These are phyloP conservation scores for Huntiella moniliformis DNA, from an alignment of 2,329 filamentous ascomycete genomes.

Conservation along the genomic window DNA sequence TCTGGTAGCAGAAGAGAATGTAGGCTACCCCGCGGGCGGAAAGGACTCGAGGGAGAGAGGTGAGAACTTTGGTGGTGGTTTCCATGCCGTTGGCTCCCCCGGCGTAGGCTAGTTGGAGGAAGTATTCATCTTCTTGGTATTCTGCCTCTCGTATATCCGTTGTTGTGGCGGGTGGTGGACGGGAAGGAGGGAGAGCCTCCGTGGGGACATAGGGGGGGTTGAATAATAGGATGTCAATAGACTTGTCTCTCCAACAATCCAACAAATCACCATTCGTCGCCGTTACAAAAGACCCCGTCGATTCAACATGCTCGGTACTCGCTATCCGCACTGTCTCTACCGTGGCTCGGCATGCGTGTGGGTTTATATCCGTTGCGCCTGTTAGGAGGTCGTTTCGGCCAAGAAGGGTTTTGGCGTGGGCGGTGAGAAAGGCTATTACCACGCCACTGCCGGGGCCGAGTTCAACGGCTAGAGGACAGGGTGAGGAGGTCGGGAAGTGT, in stretches of 20 bases:
- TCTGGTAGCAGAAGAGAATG: conserved; percentile 75
- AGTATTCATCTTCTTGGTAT: conserved; percentile 66
- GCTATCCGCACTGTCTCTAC: conserved; percentile 39
- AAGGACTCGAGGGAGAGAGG: conserved; percentile 46
- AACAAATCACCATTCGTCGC: conserved; percentile 54
- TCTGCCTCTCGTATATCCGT: conserved; percentile 16
- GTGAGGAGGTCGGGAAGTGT: conserved; percentile 31
- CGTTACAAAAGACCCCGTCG: conserved; percentile 35
- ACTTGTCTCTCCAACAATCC: conserved; percentile 28
- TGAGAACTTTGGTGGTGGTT: conserved; percentile 63
- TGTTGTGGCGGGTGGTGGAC: conserved; percentile 16
- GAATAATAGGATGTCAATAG: conserved; percentile 75
- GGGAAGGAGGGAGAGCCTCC: conserved; percentile 43
- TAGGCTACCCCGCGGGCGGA: conserved; percentile 61
- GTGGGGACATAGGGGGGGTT: conserved; percentile 96
- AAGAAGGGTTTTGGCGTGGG: conserved; percentile 55
- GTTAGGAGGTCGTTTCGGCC: conserved; percentile 51
- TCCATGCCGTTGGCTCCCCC: conserved; percentile 88
- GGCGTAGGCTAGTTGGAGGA: conserved; percentile 73
- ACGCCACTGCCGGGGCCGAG: conserved; percentile 84
- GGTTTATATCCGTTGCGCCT: conserved; percentile 68
- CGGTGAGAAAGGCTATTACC: conserved; percentile 72
- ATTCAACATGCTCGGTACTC: neutral
- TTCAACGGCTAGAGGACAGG: conserved; percentile 54
- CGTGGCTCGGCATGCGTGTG: conserved; percentile 63